Conservation (phyloP, 2,329 filamentous ascomycete genomes). For the Monilinia aucupariae region DNA sequence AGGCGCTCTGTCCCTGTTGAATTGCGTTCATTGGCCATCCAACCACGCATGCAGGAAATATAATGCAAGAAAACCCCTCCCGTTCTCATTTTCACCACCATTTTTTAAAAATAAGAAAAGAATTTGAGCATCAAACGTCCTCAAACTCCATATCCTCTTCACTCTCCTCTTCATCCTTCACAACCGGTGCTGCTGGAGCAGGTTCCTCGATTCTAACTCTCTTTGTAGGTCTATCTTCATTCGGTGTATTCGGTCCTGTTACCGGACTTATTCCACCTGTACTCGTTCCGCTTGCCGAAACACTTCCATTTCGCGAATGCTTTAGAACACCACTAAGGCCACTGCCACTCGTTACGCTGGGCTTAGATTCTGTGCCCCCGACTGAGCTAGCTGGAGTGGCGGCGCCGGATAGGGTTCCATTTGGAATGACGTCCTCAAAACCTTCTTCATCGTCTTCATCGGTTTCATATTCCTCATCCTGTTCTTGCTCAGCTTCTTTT, state of each 20-base stretch:
- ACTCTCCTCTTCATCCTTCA: constrained; percentile 42
- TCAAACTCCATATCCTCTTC: constrained; percentile 56
- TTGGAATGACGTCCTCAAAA: constrained; percentile 43
- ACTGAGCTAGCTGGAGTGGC: constrained; percentile 32
- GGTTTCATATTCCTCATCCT: constrained; percentile 47
- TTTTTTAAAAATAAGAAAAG: background rate
- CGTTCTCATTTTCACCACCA: background rate
- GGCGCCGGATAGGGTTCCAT: constrained; percentile 25
- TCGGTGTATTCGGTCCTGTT: constrained; percentile 34
- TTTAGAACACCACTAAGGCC: constrained; percentile 31
- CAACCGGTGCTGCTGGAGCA: constrained; percentile 27
- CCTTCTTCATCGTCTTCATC: constrained; percentile 43
- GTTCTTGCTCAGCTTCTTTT: constrained; percentile 44
- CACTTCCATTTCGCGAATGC: constrained; percentile 27
- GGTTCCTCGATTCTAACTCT: constrained; percentile 54
- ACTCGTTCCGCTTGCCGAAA: constrained; percentile 32
- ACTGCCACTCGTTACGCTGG: constrained; percentile 21
- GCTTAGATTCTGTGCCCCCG: constrained; percentile 22
- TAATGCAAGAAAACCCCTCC: constrained; percentile 1
- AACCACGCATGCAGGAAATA: constrained; percentile 4
- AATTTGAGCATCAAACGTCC: constrained; percentile 40
- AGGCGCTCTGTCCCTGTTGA: background rate
- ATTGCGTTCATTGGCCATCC: background rate
- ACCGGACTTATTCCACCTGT: constrained; percentile 34
- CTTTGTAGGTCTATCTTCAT: constrained; percentile 49